Base-by-base conservation (phyloP, 2,329 filamentous ascomycete genomes). In the Fusarium sp. region DNA sequence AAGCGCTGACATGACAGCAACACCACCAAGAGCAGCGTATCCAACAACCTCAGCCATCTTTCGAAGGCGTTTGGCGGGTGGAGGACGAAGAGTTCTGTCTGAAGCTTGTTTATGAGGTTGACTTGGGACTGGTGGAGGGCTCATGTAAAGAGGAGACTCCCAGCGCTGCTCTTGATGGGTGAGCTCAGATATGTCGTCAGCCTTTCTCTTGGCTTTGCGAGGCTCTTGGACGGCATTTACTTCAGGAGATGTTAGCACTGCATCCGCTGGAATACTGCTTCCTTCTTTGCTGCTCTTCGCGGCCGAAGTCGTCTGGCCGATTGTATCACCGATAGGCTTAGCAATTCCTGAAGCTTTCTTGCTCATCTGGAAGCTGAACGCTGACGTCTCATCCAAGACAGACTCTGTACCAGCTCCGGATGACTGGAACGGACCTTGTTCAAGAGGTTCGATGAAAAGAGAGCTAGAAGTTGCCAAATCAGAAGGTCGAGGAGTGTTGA, bases 1-100 rank as follows among this genome's bases (percentile, higher is more conserved):
- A 37, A 81, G 65, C 6, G 79, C 80, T 25, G 79, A 79, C 76
- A 81, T 77, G 41, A 81, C 80, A n/a, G 79, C 79, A 10, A 79
- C 72, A 21, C 80, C 80, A 10, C 80, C 80, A 5, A 81, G 67
- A 7, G 80, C 77, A 13, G 77, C 79, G 39, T 77, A 79, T 11
- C 80, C 78, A 25, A 81, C 65, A 1, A 75, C 76, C 52, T 81
- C 80, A 6, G 78, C 80, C 43, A 76, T 76, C 48, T 75, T 76
- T 14, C 77, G 77, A 43, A 81, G 61, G 8, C 79, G 76, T 49
- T 81, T 81, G 6, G 31, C 55, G 18, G 77, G 74, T 12, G 67
- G 71, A 21, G 43, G 37, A 37, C 10, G 25, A 19, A 26, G 26
- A 49, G 58, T 18, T 9, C 12, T 49, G 37, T 42, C 34, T 19